These are phyloP conservation scores for Xylaria intraflava DNA, from an alignment of 495 filamentous ascomycete species.

Conservation along the genomic window DNA sequence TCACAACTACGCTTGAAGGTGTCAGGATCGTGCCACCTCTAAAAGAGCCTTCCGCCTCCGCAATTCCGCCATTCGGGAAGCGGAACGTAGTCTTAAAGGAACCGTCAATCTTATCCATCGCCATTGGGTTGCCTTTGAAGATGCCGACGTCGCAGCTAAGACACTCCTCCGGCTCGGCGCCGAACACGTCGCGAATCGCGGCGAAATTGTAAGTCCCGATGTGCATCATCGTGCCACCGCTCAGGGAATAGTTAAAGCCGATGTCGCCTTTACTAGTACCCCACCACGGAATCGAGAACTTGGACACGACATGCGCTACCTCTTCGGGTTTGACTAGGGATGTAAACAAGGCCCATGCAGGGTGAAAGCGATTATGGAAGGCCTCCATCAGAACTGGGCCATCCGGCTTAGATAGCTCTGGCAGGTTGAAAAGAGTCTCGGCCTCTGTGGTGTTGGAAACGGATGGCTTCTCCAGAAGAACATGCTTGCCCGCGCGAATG, in stretches of 20 bases:
- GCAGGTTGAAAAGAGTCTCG: constrained; percentile 34
- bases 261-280: constrained; percentile 43
- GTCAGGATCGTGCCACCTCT: constrained; percentile 22
- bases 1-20: constrained; percentile 34
- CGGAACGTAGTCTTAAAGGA: constrained; percentile 33
- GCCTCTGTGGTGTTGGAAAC: constrained; percentile 46
- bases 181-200: constrained; percentile 35
- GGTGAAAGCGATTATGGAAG: constrained; percentile 52
- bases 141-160: constrained; percentile 26
- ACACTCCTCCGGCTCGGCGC: constrained; percentile 31
- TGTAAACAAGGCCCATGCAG: constrained; percentile 46
- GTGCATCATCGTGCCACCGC: constrained; percentile 56
- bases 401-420: constrained; percentile 19
- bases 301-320: constrained; percentile 31
- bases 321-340: constrained; percentile 33
- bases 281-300: constrained; percentile 23
- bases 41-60: constrained; percentile 33
- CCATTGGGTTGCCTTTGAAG: too few species aligned
- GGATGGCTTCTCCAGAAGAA: constrained; percentile 53
- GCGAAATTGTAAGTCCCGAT: constrained; percentile 46
- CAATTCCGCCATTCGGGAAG: constrained; percentile 40
- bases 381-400: constrained; percentile 53
- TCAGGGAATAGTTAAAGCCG: constrained; percentile 47
- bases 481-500: constrained; percentile 50
- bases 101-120: constrained; percentile 27